Percentiles rank a stretch among this genome's conserved stretches.
phyloP scores from a whole-genome alignment of 2,329 filamentous ascomycete genomes.

The Rhytidhysteron rufulum region DNA sequence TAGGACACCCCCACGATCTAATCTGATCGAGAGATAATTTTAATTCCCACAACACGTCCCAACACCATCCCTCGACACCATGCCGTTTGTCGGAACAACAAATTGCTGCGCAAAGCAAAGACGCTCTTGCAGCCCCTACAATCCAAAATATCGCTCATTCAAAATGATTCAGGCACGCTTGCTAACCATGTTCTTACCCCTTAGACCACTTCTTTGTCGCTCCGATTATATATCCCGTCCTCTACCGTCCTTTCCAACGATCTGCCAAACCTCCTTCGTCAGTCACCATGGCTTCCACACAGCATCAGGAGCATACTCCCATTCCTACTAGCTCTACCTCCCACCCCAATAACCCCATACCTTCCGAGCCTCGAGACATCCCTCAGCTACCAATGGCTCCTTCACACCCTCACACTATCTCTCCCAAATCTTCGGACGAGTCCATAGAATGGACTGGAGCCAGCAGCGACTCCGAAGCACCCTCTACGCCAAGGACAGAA shows the following conservation, averaged over 20 bases:
- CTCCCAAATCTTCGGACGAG: conserved; percentile 39
- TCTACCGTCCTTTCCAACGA: conserved; percentile 7
- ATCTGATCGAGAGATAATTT: conserved; percentile 16
- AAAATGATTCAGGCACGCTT: conserved; percentile 3
- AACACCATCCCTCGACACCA: conserved; percentile 9
- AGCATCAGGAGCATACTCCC: conserved; percentile 28
- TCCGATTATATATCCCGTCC: conserved; percentile 6
- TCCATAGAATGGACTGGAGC: conserved; percentile 39
- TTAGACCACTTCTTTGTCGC: conserved; percentile 18
- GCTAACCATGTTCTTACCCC: conserved; percentile 25
- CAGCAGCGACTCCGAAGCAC: conserved; percentile 40
- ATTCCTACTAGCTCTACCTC: conserved; percentile 43
- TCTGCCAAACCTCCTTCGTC: conserved; percentile 5
- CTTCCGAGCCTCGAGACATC: conserved; percentile 36
- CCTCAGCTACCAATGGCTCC: conserved; percentile 25
- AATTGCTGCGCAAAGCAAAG: no score
- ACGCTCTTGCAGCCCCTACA: no score
- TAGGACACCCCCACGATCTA: conserved; percentile 24
- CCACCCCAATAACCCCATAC: conserved; percentile 45
- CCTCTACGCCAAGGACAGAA: conserved; percentile 43
- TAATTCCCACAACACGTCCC: conserved; percentile 5
- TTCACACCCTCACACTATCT: conserved; percentile 27
- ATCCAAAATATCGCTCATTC: no score
- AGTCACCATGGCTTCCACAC: conserved; percentile 18
- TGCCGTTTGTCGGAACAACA: no score